Evolutionary conservation across 306 rosid genomes (phyloP), one percentile per base, ranked within the genome.

Genomic region (Neltuma alba): DNA sequence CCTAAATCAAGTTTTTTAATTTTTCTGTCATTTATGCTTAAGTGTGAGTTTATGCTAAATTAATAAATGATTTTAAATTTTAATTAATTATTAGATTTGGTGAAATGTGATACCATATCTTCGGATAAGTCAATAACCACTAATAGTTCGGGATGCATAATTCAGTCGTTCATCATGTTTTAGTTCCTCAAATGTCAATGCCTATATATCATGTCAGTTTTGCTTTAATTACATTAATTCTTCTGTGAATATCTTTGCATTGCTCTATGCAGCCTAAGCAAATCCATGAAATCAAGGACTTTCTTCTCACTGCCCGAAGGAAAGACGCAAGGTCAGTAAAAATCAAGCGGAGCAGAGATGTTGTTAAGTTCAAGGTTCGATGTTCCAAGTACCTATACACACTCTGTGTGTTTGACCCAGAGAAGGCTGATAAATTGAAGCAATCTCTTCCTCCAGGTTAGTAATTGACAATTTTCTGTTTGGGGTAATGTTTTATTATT

Each of bases 371-470:
- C 76, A 93, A 93, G 87, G 98, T 93, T n/a, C 93, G 98, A 4
- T 93, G 98, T 88, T 93, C 97, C 50, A 92, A 84, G 92, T 92
- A 93, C 79, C 97, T 93, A 0, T 92, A 93, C 91, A 91, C 98
- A 1, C 96, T 93, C 0, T 90, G 89, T 63, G 98, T 93, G 44
- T 89, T 90, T 38, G 98, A 93, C 75, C 30, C 85, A 0, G 96
- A 93, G 88, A 93, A 93, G 87, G 98, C 98, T 1, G 90, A 89
- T 80, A 93, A 93, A 89, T 87, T 93, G 95, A 93, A 91, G 92
- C 98, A 93, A 82, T 93, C 98, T 25, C 98, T 93, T 79, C 98
- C 98, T 20, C 98, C 98, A 48, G 98, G 98, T 93, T 75, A 20
- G 73, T 47, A 21, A 13, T 40, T 27, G 28, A 58, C 4, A 75